Percentiles rank a stretch among this genome's conserved stretches.
Evolutionary conservation across 2,329 filamentous ascomycete genomes (phyloP).

Genomic region (Pseudocercospora cruenta): DNA sequence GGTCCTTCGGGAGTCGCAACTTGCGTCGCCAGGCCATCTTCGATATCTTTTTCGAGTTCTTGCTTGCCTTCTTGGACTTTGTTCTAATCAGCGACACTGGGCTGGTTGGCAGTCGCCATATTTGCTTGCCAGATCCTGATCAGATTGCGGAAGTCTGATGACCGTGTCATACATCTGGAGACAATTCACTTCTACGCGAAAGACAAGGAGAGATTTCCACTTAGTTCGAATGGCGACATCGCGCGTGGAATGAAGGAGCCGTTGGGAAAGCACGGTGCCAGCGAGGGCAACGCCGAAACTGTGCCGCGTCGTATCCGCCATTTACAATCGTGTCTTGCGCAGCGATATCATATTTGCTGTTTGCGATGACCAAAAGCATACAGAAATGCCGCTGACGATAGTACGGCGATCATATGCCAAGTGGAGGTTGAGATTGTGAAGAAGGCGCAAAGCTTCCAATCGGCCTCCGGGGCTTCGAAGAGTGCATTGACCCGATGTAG

Average conservation of each 20-base stretch:
- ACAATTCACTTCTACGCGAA: not conserved
- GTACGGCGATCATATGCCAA: not conserved
- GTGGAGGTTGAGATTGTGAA: not conserved
- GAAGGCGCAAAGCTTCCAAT: not conserved
- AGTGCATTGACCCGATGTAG: not conserved
- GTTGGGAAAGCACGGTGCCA: slow-evolving; percentile 1
- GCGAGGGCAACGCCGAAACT: too few relatives aligned
- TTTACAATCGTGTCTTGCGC: not conserved
- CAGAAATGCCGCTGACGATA: not conserved
- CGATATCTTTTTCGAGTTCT: not conserved
- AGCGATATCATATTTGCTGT: not conserved
- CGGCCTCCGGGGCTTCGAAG: not conserved
- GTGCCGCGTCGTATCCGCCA: not conserved
- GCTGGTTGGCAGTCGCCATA: not conserved
- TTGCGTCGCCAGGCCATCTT: not conserved
- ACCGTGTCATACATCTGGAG: too few relatives aligned
- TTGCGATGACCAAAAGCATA: slow-evolving; percentile 3
- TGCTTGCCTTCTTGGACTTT: not conserved
- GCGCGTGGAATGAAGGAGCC: not conserved
- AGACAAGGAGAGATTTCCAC: slow-evolving; percentile 2
- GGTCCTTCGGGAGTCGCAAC: not conserved
- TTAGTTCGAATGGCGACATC: slow-evolving; percentile 1
- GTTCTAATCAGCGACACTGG: not conserved
- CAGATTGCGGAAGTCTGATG: too few relatives aligned
- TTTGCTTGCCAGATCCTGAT: not conserved